These are phyloP conservation scores for Clavispora asparagi DNA, from an alignment of 805 yeast species.

Conservation along the genomic window DNA sequence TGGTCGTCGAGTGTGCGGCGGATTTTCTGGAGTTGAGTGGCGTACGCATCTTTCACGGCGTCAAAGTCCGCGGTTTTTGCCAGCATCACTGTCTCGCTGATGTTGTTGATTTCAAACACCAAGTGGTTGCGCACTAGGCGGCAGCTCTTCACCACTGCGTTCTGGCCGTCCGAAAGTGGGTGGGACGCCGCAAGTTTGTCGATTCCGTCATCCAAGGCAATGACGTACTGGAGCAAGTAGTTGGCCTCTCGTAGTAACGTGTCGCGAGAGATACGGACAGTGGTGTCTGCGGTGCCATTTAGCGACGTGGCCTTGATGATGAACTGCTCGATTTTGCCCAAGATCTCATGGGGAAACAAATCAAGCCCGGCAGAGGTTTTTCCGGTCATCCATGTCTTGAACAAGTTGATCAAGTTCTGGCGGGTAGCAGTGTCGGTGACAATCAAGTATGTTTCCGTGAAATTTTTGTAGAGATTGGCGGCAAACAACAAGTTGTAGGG, in stretches of 20 bases:
- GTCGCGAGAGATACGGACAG: constrained; percentile 18
- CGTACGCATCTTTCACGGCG: constrained; percentile 18
- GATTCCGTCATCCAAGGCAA: constrained; percentile 19
- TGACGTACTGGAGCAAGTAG: constrained; percentile 29
- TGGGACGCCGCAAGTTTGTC: neutral
- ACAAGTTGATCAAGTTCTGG: constrained; percentile 35
- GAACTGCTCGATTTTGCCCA: constrained; percentile 32
- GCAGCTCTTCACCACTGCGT: constrained; percentile 9
- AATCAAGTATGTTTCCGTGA: constrained; percentile 35
- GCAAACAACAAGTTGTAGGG: constrained; percentile 39
- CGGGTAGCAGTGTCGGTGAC: constrained; percentile 37
- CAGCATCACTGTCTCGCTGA: constrained; percentile 24
- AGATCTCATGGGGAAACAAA: constrained; percentile 25
- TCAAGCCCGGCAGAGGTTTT: constrained; percentile 30
- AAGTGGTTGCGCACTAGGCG: constrained; percentile 23
- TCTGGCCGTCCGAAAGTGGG: constrained; percentile 2
- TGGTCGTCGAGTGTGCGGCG: constrained; percentile 26
- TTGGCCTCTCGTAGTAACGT: constrained; percentile 33
- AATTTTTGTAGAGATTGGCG: constrained; percentile 26
- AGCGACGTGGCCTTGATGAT: constrained; percentile 35
- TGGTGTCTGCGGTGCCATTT: constrained; percentile 9
- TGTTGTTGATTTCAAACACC: constrained; percentile 26
- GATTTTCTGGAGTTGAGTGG: constrained; percentile 16
- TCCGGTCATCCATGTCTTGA: constrained; percentile 36
- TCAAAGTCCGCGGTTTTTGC: constrained; percentile 23